These are phyloP conservation scores for Sporothrix schenckii DNA, from an alignment of 2,329 filamentous ascomycete species.

Conservation along the genomic window DNA sequence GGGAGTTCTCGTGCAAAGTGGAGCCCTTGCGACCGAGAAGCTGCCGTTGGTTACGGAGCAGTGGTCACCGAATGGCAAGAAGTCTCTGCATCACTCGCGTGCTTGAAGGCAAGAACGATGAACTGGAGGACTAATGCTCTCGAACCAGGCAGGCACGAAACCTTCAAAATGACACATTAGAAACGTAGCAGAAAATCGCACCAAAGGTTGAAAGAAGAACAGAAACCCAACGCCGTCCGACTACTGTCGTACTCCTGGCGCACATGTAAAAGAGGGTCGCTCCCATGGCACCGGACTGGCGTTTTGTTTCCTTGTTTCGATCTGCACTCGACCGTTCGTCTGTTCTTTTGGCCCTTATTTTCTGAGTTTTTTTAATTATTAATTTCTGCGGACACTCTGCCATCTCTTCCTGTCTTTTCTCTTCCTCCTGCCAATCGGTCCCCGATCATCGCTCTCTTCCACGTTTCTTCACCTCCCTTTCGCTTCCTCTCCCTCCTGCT, in stretches of 20 bases:
- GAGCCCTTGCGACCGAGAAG: conserved; percentile 4
- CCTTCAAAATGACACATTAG: neutral
- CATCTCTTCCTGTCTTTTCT: neutral
- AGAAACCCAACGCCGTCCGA: neutral
- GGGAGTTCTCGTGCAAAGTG: neutral
- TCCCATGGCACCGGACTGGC: neutral
- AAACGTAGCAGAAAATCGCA: neutral
- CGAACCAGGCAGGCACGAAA: neutral
- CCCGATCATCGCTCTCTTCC: neutral
- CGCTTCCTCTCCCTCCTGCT: neutral
- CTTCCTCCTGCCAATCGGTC: neutral
- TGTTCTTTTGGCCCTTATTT: neutral
- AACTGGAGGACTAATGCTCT: neutral
- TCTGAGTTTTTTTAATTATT: neutral
- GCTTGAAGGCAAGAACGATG: conserved; percentile 11
- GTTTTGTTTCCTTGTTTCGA: conserved; percentile 13
- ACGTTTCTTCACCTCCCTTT: neutral
- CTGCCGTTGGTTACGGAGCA: neutral
- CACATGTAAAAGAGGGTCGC: conserved; percentile 17
- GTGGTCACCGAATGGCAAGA: neutral
- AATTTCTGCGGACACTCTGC: neutral
- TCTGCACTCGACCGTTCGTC: conserved; percentile 12
- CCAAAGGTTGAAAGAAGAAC: neutral
- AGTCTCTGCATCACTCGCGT: conserved; percentile 19
- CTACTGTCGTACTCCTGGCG: neutral